phyloP scores from a whole-genome alignment of 208 protist species.

The Polymyxa betae region DNA sequence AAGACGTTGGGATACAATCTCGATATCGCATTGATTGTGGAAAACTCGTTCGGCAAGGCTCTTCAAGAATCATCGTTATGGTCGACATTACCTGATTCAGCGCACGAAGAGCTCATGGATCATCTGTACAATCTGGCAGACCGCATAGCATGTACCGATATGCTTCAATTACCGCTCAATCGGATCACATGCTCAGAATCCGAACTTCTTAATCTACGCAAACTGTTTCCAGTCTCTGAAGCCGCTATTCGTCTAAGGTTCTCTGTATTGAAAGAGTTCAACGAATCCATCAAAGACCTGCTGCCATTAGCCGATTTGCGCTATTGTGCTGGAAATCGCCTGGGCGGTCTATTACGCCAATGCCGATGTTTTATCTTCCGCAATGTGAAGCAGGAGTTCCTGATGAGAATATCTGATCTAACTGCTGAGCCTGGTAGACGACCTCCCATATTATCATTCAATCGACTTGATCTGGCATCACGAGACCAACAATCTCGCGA shows the following conservation, averaged over 20 bases:
- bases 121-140: not conserved
- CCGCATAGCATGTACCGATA: not conserved
- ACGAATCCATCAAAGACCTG: not conserved
- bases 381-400: conserved; percentile 33
- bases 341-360: not conserved
- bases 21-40: not conserved
- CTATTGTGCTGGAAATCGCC: not conserved
- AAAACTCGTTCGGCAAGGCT: too few species aligned
- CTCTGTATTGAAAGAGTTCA: conserved; percentile 12
- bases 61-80: not conserved
- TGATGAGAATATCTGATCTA: not conserved
- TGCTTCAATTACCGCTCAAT: not conserved
- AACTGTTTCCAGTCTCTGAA: not conserved
- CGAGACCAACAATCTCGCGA: not conserved
- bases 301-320: conserved; percentile 20
- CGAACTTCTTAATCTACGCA: not conserved
- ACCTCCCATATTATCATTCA: conserved; percentile 4
- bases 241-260: not conserved
- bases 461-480: not conserved
- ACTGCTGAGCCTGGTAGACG: not conserved
- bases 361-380: conserved; percentile 38
- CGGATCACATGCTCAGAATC: not conserved
- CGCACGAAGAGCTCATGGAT: not conserved
- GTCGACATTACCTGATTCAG: not conserved
- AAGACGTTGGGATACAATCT: not conserved